phyloP scores from a whole-genome alignment of 768 basidiomycete species.

The Pisolithus microcarpus region DNA sequence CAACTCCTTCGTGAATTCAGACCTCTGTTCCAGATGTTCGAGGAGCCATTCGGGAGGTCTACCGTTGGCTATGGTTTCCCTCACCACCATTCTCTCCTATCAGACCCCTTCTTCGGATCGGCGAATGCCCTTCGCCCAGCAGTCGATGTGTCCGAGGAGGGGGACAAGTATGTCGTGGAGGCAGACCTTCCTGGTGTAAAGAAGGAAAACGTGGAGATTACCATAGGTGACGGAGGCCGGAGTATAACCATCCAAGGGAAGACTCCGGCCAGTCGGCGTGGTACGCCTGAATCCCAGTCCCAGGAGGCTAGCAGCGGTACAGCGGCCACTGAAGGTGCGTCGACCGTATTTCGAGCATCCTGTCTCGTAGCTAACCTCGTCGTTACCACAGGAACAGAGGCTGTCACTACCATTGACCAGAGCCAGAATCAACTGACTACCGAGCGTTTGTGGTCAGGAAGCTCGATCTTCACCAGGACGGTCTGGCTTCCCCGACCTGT shows the following conservation, averaged over 20 bases:
- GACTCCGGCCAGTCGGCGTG: conserved; percentile 24
- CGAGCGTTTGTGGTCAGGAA: conserved; percentile 54
- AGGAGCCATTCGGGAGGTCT: conserved; percentile 49
- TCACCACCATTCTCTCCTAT: conserved; percentile 33
- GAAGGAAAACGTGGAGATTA: conserved; percentile 68
- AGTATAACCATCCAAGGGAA: conserved; percentile 71
- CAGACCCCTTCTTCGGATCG: conserved; percentile 43
- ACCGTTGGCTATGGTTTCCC: conserved; percentile 20
- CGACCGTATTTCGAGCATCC: not conserved
- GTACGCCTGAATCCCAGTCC: conserved; percentile 10
- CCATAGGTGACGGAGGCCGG: conserved; percentile 61
- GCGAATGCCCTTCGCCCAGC: conserved; percentile 40
- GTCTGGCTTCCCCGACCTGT: conserved; percentile 64
- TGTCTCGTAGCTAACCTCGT: not conserved
- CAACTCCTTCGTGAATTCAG: conserved; percentile 62
- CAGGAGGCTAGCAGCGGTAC: conserved; percentile 13
- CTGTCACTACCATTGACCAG: conserved; percentile 12
- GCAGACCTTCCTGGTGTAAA: conserved; percentile 75
- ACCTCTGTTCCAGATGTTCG: conserved; percentile 69
- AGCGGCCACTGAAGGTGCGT: conserved; percentile 25
- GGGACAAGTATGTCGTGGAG: conserved; percentile 58
- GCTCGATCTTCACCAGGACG: conserved; percentile 56
- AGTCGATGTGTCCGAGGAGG: conserved; percentile 62
- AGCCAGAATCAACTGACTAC: conserved; percentile 43
- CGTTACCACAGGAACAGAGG: conserved; percentile 7